Evolutionary conservation across 768 basidiomycete species (phyloP).

Genomic region (Epithele typhae): DNA sequence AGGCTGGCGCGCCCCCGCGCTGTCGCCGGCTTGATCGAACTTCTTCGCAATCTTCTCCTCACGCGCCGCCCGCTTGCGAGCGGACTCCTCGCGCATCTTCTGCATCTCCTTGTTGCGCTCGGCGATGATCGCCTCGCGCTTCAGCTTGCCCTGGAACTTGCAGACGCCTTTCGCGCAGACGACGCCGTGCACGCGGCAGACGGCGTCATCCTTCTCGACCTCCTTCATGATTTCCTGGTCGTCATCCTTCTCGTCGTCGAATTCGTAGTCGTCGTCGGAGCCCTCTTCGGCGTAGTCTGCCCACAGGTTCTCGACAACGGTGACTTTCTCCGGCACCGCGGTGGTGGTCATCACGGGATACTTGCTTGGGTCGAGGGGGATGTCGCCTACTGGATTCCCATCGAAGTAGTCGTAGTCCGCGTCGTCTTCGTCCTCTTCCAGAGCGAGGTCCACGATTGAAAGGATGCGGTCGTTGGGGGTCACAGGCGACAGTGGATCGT

Average conservation of each 20-base stretch:
- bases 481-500: too few relatives aligned
- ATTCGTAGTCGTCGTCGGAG: not conserved
- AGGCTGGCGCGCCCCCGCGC: not conserved
- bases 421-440: too few relatives aligned
- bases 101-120: slow-evolving; percentile 18
- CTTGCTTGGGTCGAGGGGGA: too few relatives aligned
- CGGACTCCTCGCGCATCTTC: slow-evolving; percentile 2
- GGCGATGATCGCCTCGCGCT: slow-evolving; percentile 18
- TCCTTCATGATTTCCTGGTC: not conserved
- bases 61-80: not conserved
- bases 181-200: slow-evolving; percentile 29
- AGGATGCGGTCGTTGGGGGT: too few relatives aligned
- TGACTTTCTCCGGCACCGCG: too few relatives aligned
- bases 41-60: slow-evolving; percentile 4
- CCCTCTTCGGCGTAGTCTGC: not conserved
- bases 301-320: too few relatives aligned
- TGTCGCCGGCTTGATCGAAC: not conserved
- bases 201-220: not conserved
- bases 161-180: slow-evolving; percentile 37
- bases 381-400: too few relatives aligned
- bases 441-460: too few relatives aligned
- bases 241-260: not conserved
- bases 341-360: too few relatives aligned
- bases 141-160: slow-evolving; percentile 26
- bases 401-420: too few relatives aligned